phyloP scores from a whole-genome alignment of 768 basidiomycete genomes.

The Rhizopogon rudus region DNA sequence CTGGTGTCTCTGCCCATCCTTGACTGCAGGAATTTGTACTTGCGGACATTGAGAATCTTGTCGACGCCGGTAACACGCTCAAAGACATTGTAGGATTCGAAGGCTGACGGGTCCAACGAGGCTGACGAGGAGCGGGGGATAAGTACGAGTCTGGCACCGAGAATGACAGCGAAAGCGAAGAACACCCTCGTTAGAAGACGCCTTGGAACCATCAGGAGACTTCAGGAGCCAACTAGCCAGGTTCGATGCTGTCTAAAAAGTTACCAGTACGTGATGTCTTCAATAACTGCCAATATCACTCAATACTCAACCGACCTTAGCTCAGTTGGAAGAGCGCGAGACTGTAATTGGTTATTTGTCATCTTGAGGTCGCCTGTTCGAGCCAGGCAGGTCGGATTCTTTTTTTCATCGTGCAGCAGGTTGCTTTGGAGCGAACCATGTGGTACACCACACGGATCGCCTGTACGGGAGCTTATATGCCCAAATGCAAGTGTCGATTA shows the following conservation, averaged over 20 bases:
- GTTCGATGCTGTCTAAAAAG: neutral
- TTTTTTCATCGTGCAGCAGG: slow-evolving; percentile 1
- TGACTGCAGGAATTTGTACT: slow-evolving; percentile 82
- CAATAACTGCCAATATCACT: too few species aligned
- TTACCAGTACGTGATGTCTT: too few species aligned
- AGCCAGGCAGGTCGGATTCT: slow-evolving; percentile 52
- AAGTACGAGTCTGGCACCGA: slow-evolving; percentile 17
- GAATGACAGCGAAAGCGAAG: slow-evolving; percentile 12
- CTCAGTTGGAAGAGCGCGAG: slow-evolving; percentile 50
- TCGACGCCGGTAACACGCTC: slow-evolving; percentile 64
- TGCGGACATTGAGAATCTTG: slow-evolving; percentile 83
- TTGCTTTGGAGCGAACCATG: too few species aligned
- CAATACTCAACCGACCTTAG: slow-evolving; percentile 32
- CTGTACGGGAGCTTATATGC: too few species aligned
- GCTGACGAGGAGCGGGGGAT: slow-evolving; percentile 10
- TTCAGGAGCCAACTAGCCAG: neutral
- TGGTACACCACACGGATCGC: too few species aligned
- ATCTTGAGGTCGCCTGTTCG: slow-evolving; percentile 62
- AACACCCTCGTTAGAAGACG: slow-evolving; percentile 19
- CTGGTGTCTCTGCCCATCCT: slow-evolving; percentile 85
- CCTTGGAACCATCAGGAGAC: slow-evolving; percentile 23
- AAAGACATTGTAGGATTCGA: slow-evolving; percentile 55
- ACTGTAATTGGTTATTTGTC: slow-evolving; percentile 34
- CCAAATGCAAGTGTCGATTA: too few species aligned
- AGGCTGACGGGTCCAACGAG: slow-evolving; percentile 20